phyloP scores from a whole-genome alignment of 1,284 basidiomycete species.

The Microbotryum scabiosae region DNA sequence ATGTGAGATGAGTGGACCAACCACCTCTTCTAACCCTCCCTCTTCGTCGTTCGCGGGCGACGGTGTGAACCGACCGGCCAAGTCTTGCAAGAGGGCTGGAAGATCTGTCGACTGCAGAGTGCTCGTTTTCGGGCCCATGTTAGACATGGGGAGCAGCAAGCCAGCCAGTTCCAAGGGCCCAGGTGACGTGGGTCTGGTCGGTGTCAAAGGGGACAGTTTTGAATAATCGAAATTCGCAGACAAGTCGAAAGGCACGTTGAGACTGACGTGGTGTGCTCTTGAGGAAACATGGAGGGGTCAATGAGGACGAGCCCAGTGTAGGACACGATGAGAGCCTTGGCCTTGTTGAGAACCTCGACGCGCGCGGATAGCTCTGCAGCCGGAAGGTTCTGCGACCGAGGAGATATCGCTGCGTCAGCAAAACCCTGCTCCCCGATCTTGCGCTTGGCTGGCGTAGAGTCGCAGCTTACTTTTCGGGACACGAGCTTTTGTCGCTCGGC shows the following conservation, averaged over 20 bases:
- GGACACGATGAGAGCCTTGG: constrained; percentile 72
- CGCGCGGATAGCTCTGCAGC: constrained; percentile 41
- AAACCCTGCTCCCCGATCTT: too few relatives aligned
- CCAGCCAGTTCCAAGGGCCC: constrained; percentile 69
- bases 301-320: constrained; percentile 85
- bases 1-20: constrained; percentile 42
- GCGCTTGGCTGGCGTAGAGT: too few relatives aligned
- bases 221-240: background rate
- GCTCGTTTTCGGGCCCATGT: constrained; percentile 37
- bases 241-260: too few relatives aligned
- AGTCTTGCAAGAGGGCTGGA: constrained; percentile 45
- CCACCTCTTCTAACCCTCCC: constrained; percentile 43
- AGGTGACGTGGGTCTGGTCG: constrained; percentile 47
- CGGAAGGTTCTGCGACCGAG: background rate
- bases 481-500: constrained; percentile 46
- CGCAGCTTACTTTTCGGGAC: constrained; percentile 52
- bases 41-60: constrained; percentile 34
- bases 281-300: constrained; percentile 86
- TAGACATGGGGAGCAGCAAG: constrained; percentile 53
- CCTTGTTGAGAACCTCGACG: constrained; percentile 56
- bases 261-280: constrained; percentile 58
- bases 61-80: constrained; percentile 41
- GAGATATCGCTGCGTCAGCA: constrained; percentile 13
- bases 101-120: constrained; percentile 40
- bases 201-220: background rate